Conservation (phyloP, 1,284 basidiomycete species). For the Apiotrichum gracile region DNA sequence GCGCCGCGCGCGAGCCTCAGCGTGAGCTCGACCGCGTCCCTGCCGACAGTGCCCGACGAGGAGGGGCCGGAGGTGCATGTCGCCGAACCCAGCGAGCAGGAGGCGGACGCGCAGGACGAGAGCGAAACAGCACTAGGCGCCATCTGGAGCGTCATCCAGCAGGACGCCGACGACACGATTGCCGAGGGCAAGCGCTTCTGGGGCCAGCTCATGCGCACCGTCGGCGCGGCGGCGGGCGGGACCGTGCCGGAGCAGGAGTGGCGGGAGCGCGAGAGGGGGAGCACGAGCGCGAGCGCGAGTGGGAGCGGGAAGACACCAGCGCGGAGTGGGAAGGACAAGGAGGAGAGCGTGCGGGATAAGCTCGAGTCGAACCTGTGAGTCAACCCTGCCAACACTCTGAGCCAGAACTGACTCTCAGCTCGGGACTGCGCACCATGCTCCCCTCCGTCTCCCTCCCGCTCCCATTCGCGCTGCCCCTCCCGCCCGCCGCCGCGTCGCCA, state of each 20-base stretch:
- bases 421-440: slow-evolving; percentile 1
- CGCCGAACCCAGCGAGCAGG: neutral
- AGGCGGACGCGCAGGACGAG: neutral
- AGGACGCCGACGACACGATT: slow-evolving; percentile 18
- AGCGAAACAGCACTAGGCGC: neutral
- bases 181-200: slow-evolving; percentile 35
- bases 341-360: neutral
- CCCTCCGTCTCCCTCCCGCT: neutral
- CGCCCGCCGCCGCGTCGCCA: neutral
- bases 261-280: neutral
- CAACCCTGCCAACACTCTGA: neutral
- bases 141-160: slow-evolving; percentile 1
- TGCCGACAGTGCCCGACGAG: slow-evolving; percentile 6
- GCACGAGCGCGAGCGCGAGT: neutral
- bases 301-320: neutral
- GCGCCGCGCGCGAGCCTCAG: neutral
- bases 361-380: neutral
- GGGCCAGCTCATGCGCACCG: slow-evolving; percentile 37
- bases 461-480: neutral
- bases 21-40: neutral
- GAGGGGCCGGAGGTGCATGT: neutral
- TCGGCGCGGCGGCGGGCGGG: slow-evolving; percentile 37
- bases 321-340: neutral
- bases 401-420: neutral
- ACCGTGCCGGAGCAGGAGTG: slow-evolving; percentile 22